Percentiles rank a stretch among this genome's conserved stretches.
Conservation (phyloP, 805 yeast species). For the Nakazawaea ishiwadae region DNA sequence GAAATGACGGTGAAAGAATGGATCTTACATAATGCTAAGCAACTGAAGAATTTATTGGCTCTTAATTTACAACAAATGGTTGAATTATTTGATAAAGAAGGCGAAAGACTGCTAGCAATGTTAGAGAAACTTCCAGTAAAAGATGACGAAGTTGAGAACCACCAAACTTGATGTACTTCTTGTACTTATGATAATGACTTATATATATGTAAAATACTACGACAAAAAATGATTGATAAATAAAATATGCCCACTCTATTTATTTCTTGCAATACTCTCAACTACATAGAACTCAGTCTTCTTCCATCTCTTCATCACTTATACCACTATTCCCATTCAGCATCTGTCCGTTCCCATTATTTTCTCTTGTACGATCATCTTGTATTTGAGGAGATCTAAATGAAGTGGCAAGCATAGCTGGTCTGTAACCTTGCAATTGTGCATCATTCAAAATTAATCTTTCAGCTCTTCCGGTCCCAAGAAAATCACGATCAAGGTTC, state of each 20-base stretch:
- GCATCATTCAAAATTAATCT: background rate
- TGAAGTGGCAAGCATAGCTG: background rate
- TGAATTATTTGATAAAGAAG: conserved; percentile 41
- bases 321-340: background rate
- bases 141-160: conserved; percentile 11
- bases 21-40: conserved; percentile 52
- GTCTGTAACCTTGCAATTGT: background rate
- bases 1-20: conserved; percentile 69
- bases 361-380: background rate
- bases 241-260: too few species aligned
- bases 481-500: conserved; percentile 2
- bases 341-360: background rate
- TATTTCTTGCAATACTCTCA: too few species aligned
- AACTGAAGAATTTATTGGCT: conserved; percentile 44
- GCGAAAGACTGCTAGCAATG: conserved; percentile 42
- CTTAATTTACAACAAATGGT: conserved; percentile 45
- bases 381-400: background rate
- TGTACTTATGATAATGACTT: too few species aligned
- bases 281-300: too few species aligned
- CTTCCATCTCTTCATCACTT: conserved; percentile 12
- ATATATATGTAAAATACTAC: too few species aligned
- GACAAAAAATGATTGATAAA: too few species aligned
- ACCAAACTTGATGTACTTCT: too few species aligned
- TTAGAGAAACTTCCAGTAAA: conserved; percentile 32
- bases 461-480: conserved; percentile 1